Evolutionary conservation across 1,284 basidiomycete genomes (phyloP).

Genomic region (Crucibulum cyathiforme): DNA sequence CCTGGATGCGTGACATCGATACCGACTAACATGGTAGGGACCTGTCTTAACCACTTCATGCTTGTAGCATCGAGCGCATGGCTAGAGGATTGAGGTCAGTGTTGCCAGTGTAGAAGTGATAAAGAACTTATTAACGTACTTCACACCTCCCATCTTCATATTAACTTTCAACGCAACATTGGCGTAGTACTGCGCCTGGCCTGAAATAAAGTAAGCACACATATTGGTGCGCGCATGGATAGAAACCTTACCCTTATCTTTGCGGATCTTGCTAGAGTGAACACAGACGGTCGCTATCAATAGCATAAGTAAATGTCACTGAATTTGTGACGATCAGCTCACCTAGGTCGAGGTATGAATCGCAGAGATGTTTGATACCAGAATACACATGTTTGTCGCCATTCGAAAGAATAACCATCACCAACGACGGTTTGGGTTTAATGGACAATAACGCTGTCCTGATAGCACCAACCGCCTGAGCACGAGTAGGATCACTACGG

Average conservation of each 20-base stretch:
- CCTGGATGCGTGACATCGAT: conserved; percentile 87
- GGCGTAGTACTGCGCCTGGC: conserved; percentile 74
- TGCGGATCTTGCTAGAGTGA: conserved; percentile 65
- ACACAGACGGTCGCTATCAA: conserved; percentile 66
- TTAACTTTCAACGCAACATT: conserved; percentile 83
- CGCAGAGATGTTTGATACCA: conserved; percentile 73
- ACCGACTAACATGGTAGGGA: conserved; percentile 78
- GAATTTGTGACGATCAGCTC: conserved; percentile 10
- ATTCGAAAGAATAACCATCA: conserved; percentile 67
- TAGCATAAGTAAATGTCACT: neutral
- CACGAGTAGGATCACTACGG: conserved; percentile 53
- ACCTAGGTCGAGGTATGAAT: conserved; percentile 65
- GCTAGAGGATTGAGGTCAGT: conserved; percentile 24
- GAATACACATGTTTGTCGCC: conserved; percentile 74
- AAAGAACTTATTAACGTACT: conserved; percentile 40
- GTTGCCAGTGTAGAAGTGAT: neutral
- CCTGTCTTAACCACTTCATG: conserved; percentile 60
- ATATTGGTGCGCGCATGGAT: conserved; percentile 46
- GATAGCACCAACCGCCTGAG: conserved; percentile 46
- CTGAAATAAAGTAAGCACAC: conserved; percentile 29
- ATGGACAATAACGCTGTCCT: conserved; percentile 25
- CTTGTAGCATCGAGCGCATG: conserved; percentile 61
- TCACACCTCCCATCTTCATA: conserved; percentile 81
- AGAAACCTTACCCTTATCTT: conserved; percentile 55
- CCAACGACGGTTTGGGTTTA: conserved; percentile 38